Percentiles rank a stretch among this genome's conserved stretches.
Evolutionary conservation across 176 grass and related monocot species (phyloP).

Genomic region (Pontederia paniculata): DNA sequence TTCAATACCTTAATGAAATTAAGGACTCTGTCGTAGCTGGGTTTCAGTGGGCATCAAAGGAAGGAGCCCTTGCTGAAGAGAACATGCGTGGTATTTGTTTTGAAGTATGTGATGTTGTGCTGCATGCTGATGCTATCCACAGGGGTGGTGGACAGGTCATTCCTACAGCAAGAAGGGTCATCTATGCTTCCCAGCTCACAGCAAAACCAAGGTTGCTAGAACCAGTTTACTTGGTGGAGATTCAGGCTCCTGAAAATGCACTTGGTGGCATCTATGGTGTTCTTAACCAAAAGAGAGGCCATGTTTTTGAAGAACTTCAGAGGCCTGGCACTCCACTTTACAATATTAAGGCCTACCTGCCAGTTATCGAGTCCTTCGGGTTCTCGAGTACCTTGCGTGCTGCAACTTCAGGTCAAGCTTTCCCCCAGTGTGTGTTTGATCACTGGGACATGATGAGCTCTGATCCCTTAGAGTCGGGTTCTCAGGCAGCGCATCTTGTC

Average conservation of each 20-base stretch:
- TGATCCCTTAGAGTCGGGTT: background rate
- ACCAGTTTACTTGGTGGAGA: slow-evolving; percentile 73
- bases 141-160: slow-evolving; percentile 84
- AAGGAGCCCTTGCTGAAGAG: slow-evolving; percentile 66
- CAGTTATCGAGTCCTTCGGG: background rate
- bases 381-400: background rate
- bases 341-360: slow-evolving; percentile 2
- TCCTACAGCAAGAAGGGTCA: slow-evolving; percentile 62
- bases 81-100: slow-evolving; percentile 83
- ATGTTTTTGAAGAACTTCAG: slow-evolving; percentile 61
- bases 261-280: slow-evolving; percentile 73
- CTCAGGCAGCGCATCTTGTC: background rate
- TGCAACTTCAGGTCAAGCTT: background rate
- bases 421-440: slow-evolving; percentile 3
- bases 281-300: slow-evolving; percentile 66
- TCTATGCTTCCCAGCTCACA: slow-evolving; percentile 56
- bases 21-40: slow-evolving; percentile 85
- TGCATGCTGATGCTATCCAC: slow-evolving; percentile 84
- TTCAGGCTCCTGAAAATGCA: slow-evolving; percentile 58
- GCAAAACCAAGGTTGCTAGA: slow-evolving; percentile 65
- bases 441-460: slow-evolving; percentile 1
- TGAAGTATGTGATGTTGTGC: slow-evolving; percentile 76
- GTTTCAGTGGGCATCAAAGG: slow-evolving; percentile 84
- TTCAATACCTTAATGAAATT: slow-evolving; percentile 83
- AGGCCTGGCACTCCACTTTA: background rate